phyloP scores from a whole-genome alignment of 768 basidiomycete genomes.

The Hemileccinum impolitum region DNA sequence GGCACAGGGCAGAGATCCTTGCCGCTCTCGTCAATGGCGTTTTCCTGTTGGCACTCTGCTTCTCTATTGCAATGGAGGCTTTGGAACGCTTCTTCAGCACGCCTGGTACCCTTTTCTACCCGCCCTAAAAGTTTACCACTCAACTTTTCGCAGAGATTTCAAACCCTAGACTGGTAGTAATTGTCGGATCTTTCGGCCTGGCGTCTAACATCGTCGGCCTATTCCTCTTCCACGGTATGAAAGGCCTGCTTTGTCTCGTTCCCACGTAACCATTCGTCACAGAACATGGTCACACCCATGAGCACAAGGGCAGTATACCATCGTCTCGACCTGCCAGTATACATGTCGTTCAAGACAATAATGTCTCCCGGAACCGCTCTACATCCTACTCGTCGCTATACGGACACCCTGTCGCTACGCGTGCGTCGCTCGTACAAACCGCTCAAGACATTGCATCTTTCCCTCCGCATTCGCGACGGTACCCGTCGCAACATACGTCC shows the following conservation, averaged over 20 bases:
- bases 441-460: conserved; percentile 73
- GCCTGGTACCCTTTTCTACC: conserved; percentile 49
- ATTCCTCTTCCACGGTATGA: conserved; percentile 89
- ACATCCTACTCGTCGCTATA: conserved; percentile 61
- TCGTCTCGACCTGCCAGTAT: conserved; percentile 41
- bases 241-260: neutral
- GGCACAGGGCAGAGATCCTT: conserved; percentile 96
- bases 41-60: conserved; percentile 94
- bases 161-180: conserved; percentile 82
- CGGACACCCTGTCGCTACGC: conserved; percentile 70
- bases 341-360: conserved; percentile 9
- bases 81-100: conserved; percentile 84
- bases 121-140: conserved; percentile 1
- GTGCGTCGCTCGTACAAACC: conserved; percentile 72
- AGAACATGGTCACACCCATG: conserved; percentile 68
- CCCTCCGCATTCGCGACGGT: neutral
- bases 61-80: conserved; percentile 92
- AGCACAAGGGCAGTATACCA: conserved; percentile 38
- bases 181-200: conserved; percentile 87
- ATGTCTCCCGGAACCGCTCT: conserved; percentile 30
- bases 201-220: conserved; percentile 91
- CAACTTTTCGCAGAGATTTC: conserved; percentile 63
- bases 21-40: conserved; percentile 96
- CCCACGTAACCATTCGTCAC: conserved; percentile 10
- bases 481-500: neutral